Base-by-base conservation (phyloP, 495 filamentous ascomycete genomes). In the Rhypophila decipiens region DNA sequence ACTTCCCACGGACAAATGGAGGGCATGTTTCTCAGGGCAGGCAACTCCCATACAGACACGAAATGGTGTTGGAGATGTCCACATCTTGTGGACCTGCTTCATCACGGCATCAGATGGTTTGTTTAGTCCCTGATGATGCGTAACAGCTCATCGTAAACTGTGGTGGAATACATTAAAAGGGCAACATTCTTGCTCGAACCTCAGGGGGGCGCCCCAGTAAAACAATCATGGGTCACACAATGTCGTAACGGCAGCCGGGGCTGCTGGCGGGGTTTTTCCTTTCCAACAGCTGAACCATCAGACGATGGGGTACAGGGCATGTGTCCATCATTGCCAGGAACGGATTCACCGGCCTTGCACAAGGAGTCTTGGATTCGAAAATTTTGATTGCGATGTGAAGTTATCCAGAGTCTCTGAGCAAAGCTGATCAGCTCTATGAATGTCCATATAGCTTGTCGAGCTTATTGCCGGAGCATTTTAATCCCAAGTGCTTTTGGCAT, bases 71-170 rank as follows among this genome's bases (percentile, higher is more conserved):
- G 21, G 43, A 24, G 29, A 46, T 46, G 55, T n/a, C 58, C 53
- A 61, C 55, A 55, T 61, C 58, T 56, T 50, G 52, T 49, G 36
- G 55, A 58, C 51, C 55, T 42, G 27, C 50, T 34, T 37, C 42
- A 24, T 44, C 18, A 41, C 43, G 46, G 50, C 45, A 33, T 41
- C 43, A 33, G 40, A 36, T 36, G 35, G 12, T n/a, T 19, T 10
- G 7, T 44, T 20, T 18, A 43, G n/a, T 27, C 13, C 19, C 9
- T 18, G 13, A 10, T 44, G 24, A 5, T 23, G 21, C 15, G 24
- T 12, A 42, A 42, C 23, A 22, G 21, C 23, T 24, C 1, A 10
- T 20, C 24, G 39, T n/a, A n/a, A n/a, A 13, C 27, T 31, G 27
- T 44, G 23, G 17, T 2, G 15, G 36, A 47, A 23, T 27, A 39